Evolutionary conservation across 768 basidiomycete genomes (phyloP).

Genomic region (Panaeolus cyanescens): DNA sequence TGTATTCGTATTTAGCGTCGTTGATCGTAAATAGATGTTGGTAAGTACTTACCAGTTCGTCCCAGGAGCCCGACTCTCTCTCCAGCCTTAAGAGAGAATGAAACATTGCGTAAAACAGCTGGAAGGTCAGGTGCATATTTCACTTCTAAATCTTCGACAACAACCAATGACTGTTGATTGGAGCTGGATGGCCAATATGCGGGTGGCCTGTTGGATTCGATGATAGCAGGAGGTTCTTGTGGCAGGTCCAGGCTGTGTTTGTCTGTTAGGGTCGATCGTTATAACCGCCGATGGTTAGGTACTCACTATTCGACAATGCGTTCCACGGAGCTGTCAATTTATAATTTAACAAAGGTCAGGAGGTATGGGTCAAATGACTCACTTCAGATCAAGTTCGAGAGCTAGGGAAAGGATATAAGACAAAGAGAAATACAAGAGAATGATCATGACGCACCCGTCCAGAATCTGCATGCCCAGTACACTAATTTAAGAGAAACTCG

Average conservation of each 20-base stretch:
- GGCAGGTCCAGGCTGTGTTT: constrained; percentile 65
- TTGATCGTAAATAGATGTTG: not conserved
- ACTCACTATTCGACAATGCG: constrained; percentile 83
- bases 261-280: not conserved
- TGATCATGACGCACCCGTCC: constrained; percentile 35
- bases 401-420: constrained; percentile 42
- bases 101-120: constrained; percentile 72
- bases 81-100: constrained; percentile 67
- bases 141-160: constrained; percentile 74
- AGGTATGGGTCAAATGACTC: constrained; percentile 24
- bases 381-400: constrained; percentile 79
- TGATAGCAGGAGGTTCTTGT: constrained; percentile 79
- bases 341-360: not conserved
- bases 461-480: constrained; percentile 56
- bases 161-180: constrained; percentile 56
- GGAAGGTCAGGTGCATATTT: constrained; percentile 88
- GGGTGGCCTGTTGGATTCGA: constrained; percentile 75
- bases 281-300: not conserved
- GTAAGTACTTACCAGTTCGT: constrained; percentile 53
- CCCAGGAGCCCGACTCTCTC: constrained; percentile 87
- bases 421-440: not conserved
- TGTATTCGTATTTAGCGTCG: constrained; percentile 14
- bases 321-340: constrained; percentile 71
- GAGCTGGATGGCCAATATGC: constrained; percentile 92
- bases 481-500: constrained; percentile 23